Conservation (phyloP, 345 rosid genomes). For the Aquilaria sinensis region DNA sequence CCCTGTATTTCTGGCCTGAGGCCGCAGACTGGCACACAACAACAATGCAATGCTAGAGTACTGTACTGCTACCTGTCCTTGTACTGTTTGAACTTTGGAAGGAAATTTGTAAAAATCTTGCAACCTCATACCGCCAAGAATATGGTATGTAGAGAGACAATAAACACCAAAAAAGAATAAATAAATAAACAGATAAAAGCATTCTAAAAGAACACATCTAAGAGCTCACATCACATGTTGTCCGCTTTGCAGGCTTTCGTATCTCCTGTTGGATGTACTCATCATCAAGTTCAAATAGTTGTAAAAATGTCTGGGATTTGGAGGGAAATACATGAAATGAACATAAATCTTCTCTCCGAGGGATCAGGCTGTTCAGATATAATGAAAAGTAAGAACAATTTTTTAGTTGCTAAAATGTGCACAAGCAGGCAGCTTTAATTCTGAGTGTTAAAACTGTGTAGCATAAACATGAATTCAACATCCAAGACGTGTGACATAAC, state of each 20-base stretch:
- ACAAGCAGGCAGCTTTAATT: no score
- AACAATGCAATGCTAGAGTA: no score
- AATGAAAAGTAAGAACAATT: constrained; percentile 4
- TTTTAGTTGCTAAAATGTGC: no score
- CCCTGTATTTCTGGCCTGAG: no score
- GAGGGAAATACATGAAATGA: constrained; percentile 69
- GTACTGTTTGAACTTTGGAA: no score
- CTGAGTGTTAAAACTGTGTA: not conserved
- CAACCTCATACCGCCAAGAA: not conserved
- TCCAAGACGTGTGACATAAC: not conserved
- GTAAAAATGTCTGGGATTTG: constrained; percentile 70
- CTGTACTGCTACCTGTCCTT: no score
- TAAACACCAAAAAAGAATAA: not conserved
- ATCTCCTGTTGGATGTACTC: constrained; percentile 87
- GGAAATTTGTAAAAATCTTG: no score
- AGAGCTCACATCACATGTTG: constrained; percentile 63
- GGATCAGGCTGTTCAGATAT: constrained; percentile 37
- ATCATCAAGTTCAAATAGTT: constrained; percentile 82
- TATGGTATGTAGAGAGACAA: not conserved
- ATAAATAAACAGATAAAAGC: not conserved
- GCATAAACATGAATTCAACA: not conserved
- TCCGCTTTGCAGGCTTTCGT: constrained; percentile 62
- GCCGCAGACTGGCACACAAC: no score
- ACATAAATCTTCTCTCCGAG: constrained; percentile 77
- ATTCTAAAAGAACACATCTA: not conserved